Evolutionary conservation across 2,329 filamentous ascomycete genomes (phyloP), one percentile per base, ranked within the genome.

Genomic region (Pleoardoris graminearum): DNA sequence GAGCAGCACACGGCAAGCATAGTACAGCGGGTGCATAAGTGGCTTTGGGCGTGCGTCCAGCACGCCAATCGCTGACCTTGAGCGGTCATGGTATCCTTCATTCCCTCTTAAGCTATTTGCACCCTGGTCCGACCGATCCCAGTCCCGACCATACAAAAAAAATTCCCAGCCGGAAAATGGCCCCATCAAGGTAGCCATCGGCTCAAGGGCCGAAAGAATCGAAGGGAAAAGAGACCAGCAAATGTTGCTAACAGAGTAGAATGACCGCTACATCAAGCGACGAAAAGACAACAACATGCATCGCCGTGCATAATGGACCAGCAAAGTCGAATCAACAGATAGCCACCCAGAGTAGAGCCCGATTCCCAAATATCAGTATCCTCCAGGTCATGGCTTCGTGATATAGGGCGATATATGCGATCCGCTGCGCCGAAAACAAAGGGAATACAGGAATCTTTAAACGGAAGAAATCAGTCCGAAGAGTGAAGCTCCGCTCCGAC

Each of bases 311-410:
- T n/a, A n/a, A n/a, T n/a, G n/a, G n/a, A 30, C 37, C 47, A 48
- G 33, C 43, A 41, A 45, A 48, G 55, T 42, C 51, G 57, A 49
- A 60, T 54, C 48, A 57, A 62, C 57, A 62, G 35, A 60, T 57
- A 57, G 55, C 58, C 61, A 58, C 57, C 61, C 55, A 57, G 32
- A 48, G 38, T 25, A 37, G 19, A 39, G 30, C 23, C 36, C 37
- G 8, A 39, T 51, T 48, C 39, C 39, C 44, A 48, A 48, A 57
- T 19, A 12, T 29, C 23, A 4, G 39, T 23, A n/a, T 42, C 39
- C 39, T 42, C 17, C 17, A 32, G 17, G 27, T 32, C 41, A n/a
- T 44, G 41, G 16, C 27, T 32, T 44, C 41, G 44, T 47, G n/a
- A n/a, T n/a, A n/a, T n/a, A n/a, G n/a, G n/a, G n/a, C n/a, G 29